Evolutionary conservation across 2,329 filamentous ascomycete genomes (phyloP), one percentile per base, ranked within the genome.

Genomic region (Blumeria graminis): DNA sequence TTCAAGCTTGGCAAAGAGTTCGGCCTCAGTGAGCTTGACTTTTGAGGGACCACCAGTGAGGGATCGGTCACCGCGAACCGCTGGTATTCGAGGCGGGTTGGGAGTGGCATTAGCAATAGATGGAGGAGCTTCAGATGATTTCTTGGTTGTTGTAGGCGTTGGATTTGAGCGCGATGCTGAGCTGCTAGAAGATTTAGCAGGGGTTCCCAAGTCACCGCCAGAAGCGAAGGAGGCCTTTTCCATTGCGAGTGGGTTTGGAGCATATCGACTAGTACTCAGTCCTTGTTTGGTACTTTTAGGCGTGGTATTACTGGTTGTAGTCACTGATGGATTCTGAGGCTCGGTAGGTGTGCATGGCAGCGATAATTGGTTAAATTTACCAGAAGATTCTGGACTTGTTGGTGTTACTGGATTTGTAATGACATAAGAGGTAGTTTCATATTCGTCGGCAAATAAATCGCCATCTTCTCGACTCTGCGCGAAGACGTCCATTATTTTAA

Each of bases 21-120:
- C 75, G 60, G 74, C 76, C 63, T 83, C 80, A 1, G 78, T 82
- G 48, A 83, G 72, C 67, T 80, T 81, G 3, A 76, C 74, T 66
- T 77, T 68, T 54, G 70, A 71, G 1, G 74, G 59, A 0, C 74
- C 74, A 7, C 76, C 76, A 0, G 76, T 77, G 10, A 69, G 69
- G 60, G 72, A 74, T 50, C 76, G 69, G 61, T 77, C 75, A 16
- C 75, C 75, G 8, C 74, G 69, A 9, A 77, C 75, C 41, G 75
- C 73, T 6, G 69, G 69, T 6, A 62, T 61, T 39, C 38, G 13
- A 56, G 55, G 43, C 5, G 28, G 51, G 11, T 34, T 45, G 38
- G 38, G n/a, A 11, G 51, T 1, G 43, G 38, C 41, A 18, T 57
- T 34, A 35, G 36, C 50, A 16, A 48, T 39, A 22, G 33, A 38